Conservation (phyloP, 768 basidiomycete species). For the Amanita rubescens region DNA sequence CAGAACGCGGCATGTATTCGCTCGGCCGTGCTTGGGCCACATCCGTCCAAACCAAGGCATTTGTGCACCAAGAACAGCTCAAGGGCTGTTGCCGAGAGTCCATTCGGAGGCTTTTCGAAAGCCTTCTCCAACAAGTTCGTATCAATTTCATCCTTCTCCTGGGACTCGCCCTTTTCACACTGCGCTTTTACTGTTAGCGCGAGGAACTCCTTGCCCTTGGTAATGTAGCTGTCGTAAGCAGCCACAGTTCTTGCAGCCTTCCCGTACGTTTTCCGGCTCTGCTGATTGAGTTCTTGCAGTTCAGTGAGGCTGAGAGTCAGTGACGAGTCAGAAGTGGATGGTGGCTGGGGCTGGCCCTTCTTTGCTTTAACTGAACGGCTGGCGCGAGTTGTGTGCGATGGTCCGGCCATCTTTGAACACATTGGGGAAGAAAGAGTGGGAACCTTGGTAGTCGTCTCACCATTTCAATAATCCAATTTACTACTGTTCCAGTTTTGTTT, state of each 20-base stretch:
- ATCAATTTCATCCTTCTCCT: neutral
- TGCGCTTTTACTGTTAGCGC: neutral
- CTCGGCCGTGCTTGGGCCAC: neutral
- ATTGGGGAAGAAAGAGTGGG: too few relatives aligned
- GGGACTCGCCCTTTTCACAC: too few relatives aligned
- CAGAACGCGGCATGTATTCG: neutral
- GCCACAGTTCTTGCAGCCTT: neutral
- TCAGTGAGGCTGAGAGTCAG: too few relatives aligned
- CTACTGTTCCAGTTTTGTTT: too few relatives aligned
- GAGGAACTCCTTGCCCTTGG: neutral
- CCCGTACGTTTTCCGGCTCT: neutral
- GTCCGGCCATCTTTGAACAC: too few relatives aligned
- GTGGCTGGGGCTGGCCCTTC: neutral
- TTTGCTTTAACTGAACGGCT: neutral
- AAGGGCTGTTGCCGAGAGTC: neutral
- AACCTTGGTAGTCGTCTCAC: too few relatives aligned
- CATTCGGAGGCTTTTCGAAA: neutral
- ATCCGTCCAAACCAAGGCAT: neutral
- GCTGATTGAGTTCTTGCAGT: neutral
- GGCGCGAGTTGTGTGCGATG: too few relatives aligned
- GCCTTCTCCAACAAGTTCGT: too few relatives aligned
- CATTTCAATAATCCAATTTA: too few relatives aligned
- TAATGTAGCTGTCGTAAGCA: neutral
- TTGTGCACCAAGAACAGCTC: neutral
- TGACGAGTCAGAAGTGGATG: neutral